phyloP scores from a whole-genome alignment of 345 rosid genomes.

The Syzygium jambos region DNA sequence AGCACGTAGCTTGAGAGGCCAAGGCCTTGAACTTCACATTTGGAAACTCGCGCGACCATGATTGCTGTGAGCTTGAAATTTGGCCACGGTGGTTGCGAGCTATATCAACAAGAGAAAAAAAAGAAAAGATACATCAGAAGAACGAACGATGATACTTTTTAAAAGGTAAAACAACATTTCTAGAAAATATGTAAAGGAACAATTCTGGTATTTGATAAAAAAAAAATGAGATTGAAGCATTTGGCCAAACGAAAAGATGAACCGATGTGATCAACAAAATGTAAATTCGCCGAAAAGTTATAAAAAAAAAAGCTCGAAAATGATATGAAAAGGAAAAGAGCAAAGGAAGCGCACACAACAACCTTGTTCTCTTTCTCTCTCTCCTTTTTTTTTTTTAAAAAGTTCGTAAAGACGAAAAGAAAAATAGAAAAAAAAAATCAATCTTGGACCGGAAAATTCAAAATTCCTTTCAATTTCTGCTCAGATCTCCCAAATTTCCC shows the following conservation, averaged over 20 bases:
- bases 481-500: neutral
- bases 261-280: too few relatives aligned
- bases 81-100: too few relatives aligned
- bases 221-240: too few relatives aligned
- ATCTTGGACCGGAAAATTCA: neutral
- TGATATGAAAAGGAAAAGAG: too few relatives aligned
- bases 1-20: neutral
- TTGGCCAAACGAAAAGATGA: too few relatives aligned
- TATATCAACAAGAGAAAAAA: neutral
- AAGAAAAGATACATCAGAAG: neutral
- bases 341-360: neutral
- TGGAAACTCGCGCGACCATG: neutral
- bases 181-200: too few relatives aligned
- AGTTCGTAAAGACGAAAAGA: neutral
- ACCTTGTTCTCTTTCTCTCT: neutral
- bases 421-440: too few relatives aligned
- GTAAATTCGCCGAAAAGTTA: too few relatives aligned
- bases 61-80: neutral
- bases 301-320: too few relatives aligned
- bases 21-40: neutral
- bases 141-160: neutral
- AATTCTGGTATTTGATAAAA: too few relatives aligned
- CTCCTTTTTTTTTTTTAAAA: too few relatives aligned
- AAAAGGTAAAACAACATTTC: neutral
- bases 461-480: neutral